Evolutionary conservation across 805 yeast species (phyloP), one percentile per base, ranked within the genome.

Genomic region (Yamadazyma phyllophila): DNA sequence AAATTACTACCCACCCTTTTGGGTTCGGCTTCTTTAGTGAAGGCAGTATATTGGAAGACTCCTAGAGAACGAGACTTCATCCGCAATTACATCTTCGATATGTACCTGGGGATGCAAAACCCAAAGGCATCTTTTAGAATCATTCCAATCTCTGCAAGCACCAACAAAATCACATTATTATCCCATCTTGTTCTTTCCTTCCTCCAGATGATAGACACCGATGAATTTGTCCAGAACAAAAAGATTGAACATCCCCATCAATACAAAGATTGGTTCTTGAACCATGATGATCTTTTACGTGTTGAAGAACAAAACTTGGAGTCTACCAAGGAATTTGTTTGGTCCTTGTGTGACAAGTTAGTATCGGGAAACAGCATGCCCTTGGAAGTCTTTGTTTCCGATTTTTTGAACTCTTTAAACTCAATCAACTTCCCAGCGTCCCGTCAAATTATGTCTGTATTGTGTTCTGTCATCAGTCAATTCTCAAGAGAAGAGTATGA

Each of bases 1-100:
- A 20, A 16, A 26, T n/a, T 42, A n/a, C 26, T 33, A 7, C 14
- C 37, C 2, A 34, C 34, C 2, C 30, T 42, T 15, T 12, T 42
- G 7, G 8, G 35, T 27, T 15, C 36, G 13, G 45, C 45, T 11
- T n/a, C 32, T 26, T 8, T 29, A 5, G 16, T 42, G 2, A 42
- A 29, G 26, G 20, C 48, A 3, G 16, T 46, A 7, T 46, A 46
- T 30, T 31, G 26, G 36, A 33, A 43, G 3, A 39, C 33, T 15
- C 48, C 48, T 2, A 4, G 10, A 11, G 53, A 49, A 44, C 17
- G 48, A n/a, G 13, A 40, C 14, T 49, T 14, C 33, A 46, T 49
- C 8, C 7, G 44, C 7, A n/a, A 30, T 5, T 42, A 37, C 20
- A 26, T 46, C 2, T 9, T 44, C 9, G 43, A 17, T 7, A 16